Percentiles rank a stretch among this genome's conserved stretches.
Evolutionary conservation across 441 rosid species (phyloP).

Genomic region (Adansonia rubrostipa): DNA sequence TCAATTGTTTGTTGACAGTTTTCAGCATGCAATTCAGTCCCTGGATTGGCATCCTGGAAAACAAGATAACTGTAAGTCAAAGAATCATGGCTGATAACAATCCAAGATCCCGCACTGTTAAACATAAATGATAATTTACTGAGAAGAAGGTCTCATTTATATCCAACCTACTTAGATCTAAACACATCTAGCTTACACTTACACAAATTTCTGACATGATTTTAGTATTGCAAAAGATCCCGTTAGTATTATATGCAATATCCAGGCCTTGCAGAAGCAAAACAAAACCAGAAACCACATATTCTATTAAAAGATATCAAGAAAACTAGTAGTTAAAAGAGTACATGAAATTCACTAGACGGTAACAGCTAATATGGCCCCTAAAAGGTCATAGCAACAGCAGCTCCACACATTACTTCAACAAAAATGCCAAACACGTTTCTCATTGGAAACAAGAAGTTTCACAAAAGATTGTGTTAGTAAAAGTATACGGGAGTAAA

Average conservation of each 20-base stretch:
- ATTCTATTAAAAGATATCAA: constrained; percentile 1
- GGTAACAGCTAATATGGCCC: constrained; percentile 11
- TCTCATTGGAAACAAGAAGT: neutral
- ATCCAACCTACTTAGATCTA: neutral
- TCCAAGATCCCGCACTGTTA: neutral
- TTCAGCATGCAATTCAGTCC: constrained; percentile 32
- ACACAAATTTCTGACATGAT: constrained; percentile 18
- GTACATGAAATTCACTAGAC: neutral
- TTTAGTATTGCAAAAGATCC: constrained; percentile 3
- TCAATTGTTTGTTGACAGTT: constrained; percentile 37
- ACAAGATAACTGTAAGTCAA: constrained; percentile 11
- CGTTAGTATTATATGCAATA: neutral
- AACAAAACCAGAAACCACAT: neutral
- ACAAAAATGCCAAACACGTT: constrained; percentile 8
- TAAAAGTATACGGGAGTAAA: neutral
- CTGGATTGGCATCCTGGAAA: constrained; percentile 48
- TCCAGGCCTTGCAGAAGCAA: neutral
- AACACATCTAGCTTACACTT: constrained; percentile 20
- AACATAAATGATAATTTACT: neutral
- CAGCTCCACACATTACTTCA: constrained; percentile 8
- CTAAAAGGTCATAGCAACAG: neutral
- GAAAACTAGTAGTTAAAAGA: neutral
- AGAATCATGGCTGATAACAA: neutral
- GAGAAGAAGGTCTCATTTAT: neutral
- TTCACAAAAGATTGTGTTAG: constrained; percentile 4